These are phyloP conservation scores for Kockiozyma suomiensis DNA, from an alignment of 805 yeast species.

Conservation along the genomic window DNA sequence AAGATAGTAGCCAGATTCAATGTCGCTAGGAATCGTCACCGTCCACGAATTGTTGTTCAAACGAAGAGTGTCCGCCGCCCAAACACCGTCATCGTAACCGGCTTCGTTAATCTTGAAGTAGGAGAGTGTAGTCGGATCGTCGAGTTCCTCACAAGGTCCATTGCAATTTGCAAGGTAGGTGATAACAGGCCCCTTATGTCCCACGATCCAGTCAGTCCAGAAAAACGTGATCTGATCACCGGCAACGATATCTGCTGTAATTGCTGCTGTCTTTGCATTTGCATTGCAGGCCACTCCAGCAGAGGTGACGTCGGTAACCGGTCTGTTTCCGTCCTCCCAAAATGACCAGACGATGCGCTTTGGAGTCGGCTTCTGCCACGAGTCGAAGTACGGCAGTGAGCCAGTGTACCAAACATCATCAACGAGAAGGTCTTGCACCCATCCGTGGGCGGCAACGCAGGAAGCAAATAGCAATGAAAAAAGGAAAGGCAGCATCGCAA, in stretches of 20 bases:
- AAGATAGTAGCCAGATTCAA: background rate
- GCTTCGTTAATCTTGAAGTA: background rate
- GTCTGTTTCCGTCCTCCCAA: background rate
- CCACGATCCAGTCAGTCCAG: conserved; percentile 2
- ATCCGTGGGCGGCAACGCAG: background rate
- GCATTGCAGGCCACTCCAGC: background rate
- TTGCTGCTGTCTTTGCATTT: background rate
- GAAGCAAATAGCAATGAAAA: background rate
- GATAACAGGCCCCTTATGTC: background rate
- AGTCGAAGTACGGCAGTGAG: background rate
- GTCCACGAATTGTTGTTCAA: background rate
- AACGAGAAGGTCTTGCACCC: conserved; percentile 1
- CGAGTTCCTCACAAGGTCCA: background rate
- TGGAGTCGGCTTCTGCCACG: background rate
- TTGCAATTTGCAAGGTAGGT: background rate
- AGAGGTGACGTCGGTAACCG: conserved; percentile 1
- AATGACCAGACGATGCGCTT: conserved; percentile 4
- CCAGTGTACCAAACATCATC: background rate
- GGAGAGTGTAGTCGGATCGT: background rate
- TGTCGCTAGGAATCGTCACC: background rate
- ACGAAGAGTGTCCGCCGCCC: background rate
- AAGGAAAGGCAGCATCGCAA: background rate
- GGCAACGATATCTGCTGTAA: background rate
- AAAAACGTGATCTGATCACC: background rate
- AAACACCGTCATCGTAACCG: background rate